These are phyloP conservation scores for Pseudognaphalium luteoalbum DNA, from an alignment of 129 eudicot species.

Conservation along the genomic window DNA sequence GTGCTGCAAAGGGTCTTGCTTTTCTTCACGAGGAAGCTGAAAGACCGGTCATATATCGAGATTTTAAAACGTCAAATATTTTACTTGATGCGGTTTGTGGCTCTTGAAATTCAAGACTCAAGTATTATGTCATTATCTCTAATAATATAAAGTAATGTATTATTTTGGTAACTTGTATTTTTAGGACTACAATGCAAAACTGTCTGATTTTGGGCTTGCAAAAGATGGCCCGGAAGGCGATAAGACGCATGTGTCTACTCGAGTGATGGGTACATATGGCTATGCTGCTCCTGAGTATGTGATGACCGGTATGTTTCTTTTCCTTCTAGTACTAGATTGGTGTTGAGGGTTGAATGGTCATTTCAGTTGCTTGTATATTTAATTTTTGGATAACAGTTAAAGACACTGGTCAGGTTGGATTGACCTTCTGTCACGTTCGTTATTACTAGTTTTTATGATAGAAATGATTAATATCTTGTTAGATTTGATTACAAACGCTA, in stretches of 20 bases:
- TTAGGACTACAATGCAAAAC: slow-evolving; percentile 92
- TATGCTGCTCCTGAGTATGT: slow-evolving; percentile 96
- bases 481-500: neutral
- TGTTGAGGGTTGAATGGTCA: slow-evolving; percentile 8
- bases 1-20: slow-evolving; percentile 93
- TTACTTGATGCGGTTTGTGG: slow-evolving; percentile 73
- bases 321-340: neutral
- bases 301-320: slow-evolving; percentile 60
- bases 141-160: neutral
- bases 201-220: slow-evolving; percentile 98
- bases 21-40: slow-evolving; percentile 93
- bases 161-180: neutral
- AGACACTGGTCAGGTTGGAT: neutral
- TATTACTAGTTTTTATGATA: too few species aligned
- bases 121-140: neutral
- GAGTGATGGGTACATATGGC: slow-evolving; percentile 92
- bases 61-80: slow-evolving; percentile 85
- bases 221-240: slow-evolving; percentile 96
- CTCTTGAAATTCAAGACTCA: slow-evolving; percentile 13
- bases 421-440: neutral
- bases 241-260: slow-evolving; percentile 85
- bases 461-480: neutral
- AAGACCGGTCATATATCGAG: slow-evolving; percentile 89
- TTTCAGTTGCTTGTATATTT: slow-evolving; percentile 4
- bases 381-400: neutral